phyloP scores from a whole-genome alignment of 805 yeast genomes.

The Pichia scutulata region DNA sequence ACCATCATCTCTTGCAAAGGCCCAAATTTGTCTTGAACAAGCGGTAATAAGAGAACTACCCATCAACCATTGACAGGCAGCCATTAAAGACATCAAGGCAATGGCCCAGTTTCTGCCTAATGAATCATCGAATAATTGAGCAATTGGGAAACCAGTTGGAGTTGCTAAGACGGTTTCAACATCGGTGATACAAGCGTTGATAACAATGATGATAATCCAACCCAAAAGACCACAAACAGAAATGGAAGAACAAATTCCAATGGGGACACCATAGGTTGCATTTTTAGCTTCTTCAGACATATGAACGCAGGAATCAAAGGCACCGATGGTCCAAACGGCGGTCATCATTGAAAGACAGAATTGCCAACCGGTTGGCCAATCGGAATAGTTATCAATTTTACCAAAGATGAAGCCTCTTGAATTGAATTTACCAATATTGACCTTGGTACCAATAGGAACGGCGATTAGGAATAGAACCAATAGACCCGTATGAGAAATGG shows the following conservation, averaged over 20 bases:
- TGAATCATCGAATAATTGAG: slow-evolving; percentile 40
- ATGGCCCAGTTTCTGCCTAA: slow-evolving; percentile 43
- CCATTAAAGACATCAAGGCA: slow-evolving; percentile 40
- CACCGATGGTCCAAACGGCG: slow-evolving; percentile 45
- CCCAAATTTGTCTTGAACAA: slow-evolving; percentile 44
- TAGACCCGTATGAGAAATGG: slow-evolving; percentile 30
- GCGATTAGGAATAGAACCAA: slow-evolving; percentile 37
- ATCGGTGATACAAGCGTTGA: slow-evolving; percentile 27
- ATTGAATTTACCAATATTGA: slow-evolving; percentile 22
- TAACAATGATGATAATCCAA: slow-evolving; percentile 34
- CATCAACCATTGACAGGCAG: slow-evolving; percentile 42
- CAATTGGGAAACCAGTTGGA: slow-evolving; percentile 36
- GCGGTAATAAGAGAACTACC: slow-evolving; percentile 40
- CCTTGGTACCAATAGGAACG: slow-evolving; percentile 36
- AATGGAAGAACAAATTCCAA: slow-evolving; percentile 42
- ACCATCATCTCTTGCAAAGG: slow-evolving; percentile 46
- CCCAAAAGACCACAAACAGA: slow-evolving; percentile 36
- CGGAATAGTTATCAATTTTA: slow-evolving; percentile 27
- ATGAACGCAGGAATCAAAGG: slow-evolving; percentile 44
- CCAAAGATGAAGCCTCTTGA: slow-evolving; percentile 32
- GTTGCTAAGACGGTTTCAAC: slow-evolving; percentile 26
- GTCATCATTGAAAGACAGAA: slow-evolving; percentile 38
- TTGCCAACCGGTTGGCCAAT: slow-evolving; percentile 37
- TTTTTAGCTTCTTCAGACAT: slow-evolving; percentile 42
- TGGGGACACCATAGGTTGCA: slow-evolving; percentile 36